Base-by-base conservation (phyloP, 176 grass and related monocot genomes). In the Thalia dealbata region DNA sequence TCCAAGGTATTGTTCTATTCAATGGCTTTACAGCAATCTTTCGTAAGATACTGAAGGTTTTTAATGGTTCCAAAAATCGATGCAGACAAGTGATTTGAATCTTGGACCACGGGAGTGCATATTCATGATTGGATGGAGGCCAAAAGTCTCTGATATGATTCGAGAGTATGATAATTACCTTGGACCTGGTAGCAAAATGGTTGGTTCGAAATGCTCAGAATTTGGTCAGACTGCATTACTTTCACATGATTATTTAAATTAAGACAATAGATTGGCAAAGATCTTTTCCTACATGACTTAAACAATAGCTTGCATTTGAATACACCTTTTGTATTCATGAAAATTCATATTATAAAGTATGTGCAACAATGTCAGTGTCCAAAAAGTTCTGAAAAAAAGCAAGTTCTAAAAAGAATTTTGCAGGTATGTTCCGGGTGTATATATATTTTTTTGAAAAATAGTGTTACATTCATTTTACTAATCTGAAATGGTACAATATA, bases 71-170 rank as follows among this genome's bases (percentile, higher is more conserved):
- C n/a, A 25, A 61, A 79, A 67, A 72, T 79, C 67, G 72, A 54
- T 79, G 74, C 87, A 97, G 93, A 88, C 76, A 59, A 84, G 73
- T 84, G 93, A 97, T 50, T 92, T 71, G 78, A 78, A 84, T 77
- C 61, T 88, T 68, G 93, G 93, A 72, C 93, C 93, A 67, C 92
- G 75, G 78, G 93, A 97, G 68, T 78, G 65, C 23, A 76, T 92
- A 75, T 71, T 97, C 82, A 88, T 97, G 82, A 71, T 97, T 80
- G 95, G 90, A 63, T 97, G 95, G 95, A 82, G 80, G 56, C 85
- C 89, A 73, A 97, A 90, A 86, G 77, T 97, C 88, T 78, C 75
- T 15, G 90, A 97, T 69, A 97, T 97, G 95, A 91, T 97, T 76
- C 82, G 55, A 78, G 95, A 97, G 81, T 97, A 97, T 72, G 90